Evolutionary conservation across 2,329 filamentous ascomycete genomes (phyloP), one percentile per base, ranked within the genome.

Genomic region (Fulvia fulva): DNA sequence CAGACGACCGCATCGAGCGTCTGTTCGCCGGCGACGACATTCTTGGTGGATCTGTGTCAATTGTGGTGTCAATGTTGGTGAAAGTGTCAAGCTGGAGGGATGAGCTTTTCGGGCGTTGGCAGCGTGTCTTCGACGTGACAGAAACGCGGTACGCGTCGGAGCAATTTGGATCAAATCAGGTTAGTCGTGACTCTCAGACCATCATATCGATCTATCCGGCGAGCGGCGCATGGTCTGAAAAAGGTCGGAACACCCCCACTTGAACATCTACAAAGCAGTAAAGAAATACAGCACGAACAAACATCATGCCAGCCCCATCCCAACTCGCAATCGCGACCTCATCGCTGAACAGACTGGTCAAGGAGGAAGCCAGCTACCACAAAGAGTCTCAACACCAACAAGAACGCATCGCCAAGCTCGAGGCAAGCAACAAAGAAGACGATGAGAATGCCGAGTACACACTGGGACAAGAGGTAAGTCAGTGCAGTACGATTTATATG

Each of bases 361-460:
- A 96, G 76, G 94, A 99, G 75, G 90, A 97, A 75, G 80, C 83
- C 41, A 93, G 87, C 68, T 97, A 99, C 78, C 88, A 92, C 80
- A 88, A 88, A 71, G 94, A 99, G 75, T 82, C 92, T 21, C 79
- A 83, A 63, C 80, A 87, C 64, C 92, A 97, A 73, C 81, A 89
- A 67, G 81, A 83, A 61, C 84, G 88, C 57, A 83, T 95, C 63
- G 77, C 83, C 73, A 84, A 86, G 72, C 81, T 96, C 46, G 85
- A 88, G 66, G 73, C 75, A 3, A 77, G 74, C 16, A 62, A 57
- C 52, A 65, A 63, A 32, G 80, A 83, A 54, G 81, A 83, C 8
- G 82, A 84, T 12, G 85, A 86, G 66, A 96, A 97, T 75, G 85
- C 83, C 51, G 86, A 89, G 65, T 97, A 84, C 70, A 81, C 86